Percentiles rank a stretch among this genome's conserved stretches.
Evolutionary conservation across 306 rosid species (phyloP).

Genomic region (Lathyrus oleraceus): DNA sequence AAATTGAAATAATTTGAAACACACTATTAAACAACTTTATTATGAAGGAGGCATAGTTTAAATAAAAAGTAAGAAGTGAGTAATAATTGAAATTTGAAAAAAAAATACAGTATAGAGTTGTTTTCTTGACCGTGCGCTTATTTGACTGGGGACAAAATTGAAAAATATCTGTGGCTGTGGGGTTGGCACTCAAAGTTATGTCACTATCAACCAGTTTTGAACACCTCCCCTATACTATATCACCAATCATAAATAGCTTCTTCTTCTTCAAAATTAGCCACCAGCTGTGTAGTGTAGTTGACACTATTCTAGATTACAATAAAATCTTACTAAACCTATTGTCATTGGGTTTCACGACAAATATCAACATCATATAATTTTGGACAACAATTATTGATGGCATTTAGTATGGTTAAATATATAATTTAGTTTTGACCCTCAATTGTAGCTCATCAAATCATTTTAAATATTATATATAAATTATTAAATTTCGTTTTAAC

Average conservation of each 20-base stretch:
- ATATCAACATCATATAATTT: too few relatives aligned
- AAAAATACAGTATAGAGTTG: not conserved
- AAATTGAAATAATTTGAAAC: too few relatives aligned
- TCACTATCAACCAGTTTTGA: not conserved
- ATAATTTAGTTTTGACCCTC: too few relatives aligned
- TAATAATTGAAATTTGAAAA: not conserved
- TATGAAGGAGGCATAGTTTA: too few relatives aligned
- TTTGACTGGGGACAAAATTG: not conserved
- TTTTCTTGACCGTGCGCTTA: not conserved
- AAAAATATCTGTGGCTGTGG: not conserved
- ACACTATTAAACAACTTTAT: too few relatives aligned
- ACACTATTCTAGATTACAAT: not conserved
- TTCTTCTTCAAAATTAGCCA: not conserved
- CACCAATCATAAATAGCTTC: not conserved
- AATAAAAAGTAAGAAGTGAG: not conserved
- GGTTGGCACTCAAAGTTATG: not conserved
- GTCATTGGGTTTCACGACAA: constrained; percentile 23
- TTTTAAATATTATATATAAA: too few relatives aligned
- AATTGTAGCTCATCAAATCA: too few relatives aligned
- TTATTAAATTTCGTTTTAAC: too few relatives aligned
- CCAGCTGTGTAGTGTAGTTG: constrained; percentile 42
- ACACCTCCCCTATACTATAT: not conserved
- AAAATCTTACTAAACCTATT: constrained; percentile 14
- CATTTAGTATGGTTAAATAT: too few relatives aligned
- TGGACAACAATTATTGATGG: too few relatives aligned